These are phyloP conservation scores for Trichoderma sp. DNA, from an alignment of 2,329 filamentous ascomycete species.

Conservation along the genomic window DNA sequence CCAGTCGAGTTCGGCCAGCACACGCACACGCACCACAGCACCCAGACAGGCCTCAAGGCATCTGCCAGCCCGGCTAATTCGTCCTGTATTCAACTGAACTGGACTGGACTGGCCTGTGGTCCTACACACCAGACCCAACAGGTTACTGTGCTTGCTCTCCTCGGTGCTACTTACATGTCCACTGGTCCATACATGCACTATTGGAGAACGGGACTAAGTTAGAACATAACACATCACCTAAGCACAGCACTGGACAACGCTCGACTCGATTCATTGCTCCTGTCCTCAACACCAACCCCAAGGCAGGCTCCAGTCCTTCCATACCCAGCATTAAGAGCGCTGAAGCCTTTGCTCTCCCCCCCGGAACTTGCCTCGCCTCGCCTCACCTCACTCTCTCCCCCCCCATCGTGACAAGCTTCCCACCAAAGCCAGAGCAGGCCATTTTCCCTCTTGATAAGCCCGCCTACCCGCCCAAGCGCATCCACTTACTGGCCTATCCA, in stretches of 20 bases:
- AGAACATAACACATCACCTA: neutral
- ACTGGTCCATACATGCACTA: neutral
- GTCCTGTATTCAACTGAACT: neutral
- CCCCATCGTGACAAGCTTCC: neutral
- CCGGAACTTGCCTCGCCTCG: neutral
- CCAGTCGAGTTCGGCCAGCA: neutral
- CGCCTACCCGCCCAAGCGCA: slow-evolving; percentile 1
- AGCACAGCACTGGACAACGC: neutral
- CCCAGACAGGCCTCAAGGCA: neutral
- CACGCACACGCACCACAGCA: neutral
- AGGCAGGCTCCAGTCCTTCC: neutral
- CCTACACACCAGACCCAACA: neutral
- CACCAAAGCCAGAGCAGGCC: neutral
- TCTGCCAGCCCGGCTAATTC: neutral
- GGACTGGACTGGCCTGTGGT: neutral
- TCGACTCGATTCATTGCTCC: neutral
- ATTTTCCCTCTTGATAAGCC: neutral
- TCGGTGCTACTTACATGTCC: neutral
- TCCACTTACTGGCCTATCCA: slow-evolving; percentile 5
- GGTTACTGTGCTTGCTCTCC: too few relatives aligned
- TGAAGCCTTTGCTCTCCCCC: neutral
- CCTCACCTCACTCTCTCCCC: neutral
- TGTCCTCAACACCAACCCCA: neutral
- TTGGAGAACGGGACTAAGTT: too few relatives aligned
- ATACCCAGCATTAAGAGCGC: neutral